These are phyloP conservation scores for Uronychia binucleata DNA, from an alignment of 73 alveolate species.

Conservation along the genomic window DNA sequence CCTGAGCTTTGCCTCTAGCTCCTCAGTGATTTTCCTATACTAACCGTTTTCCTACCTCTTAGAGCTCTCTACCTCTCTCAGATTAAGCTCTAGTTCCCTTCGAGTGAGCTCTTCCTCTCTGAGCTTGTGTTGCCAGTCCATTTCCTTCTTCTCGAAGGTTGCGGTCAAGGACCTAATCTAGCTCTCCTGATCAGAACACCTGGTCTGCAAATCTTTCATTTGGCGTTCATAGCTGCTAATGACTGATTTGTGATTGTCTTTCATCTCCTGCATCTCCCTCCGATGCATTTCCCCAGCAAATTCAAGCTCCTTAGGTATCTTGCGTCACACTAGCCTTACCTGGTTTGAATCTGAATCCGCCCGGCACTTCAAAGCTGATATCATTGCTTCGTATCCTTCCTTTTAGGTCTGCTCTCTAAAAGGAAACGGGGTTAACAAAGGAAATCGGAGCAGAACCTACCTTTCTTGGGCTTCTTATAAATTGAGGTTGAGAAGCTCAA, in stretches of 20 bases:
- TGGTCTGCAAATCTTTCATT: not conserved
- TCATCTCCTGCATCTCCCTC: not conserved
- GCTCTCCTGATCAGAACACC: not conserved
- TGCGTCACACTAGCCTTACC: not conserved
- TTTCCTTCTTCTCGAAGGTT: not conserved
- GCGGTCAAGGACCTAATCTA: not conserved
- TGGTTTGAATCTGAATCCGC: not conserved
- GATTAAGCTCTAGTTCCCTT: not conserved
- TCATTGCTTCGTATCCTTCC: not conserved
- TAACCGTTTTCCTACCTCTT: not conserved
- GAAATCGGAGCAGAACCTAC: not conserved
- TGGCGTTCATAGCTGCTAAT: not conserved
- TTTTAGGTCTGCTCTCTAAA: not conserved
- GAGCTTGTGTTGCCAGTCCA: not conserved
- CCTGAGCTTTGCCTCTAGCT: not conserved
- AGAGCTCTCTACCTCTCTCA: conserved; percentile 5
- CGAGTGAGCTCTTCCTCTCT: conserved; percentile 9
- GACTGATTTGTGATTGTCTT: not conserved
- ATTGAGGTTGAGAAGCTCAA: not conserved
- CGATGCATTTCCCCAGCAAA: not conserved
- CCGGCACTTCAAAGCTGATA: not conserved
- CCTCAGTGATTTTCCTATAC: not conserved
- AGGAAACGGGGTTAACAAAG: not conserved
- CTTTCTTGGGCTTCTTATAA: not conserved
- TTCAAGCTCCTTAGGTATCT: not conserved